phyloP scores from a whole-genome alignment of 352 stramenopile species.

The Elongisporangium undulatum region DNA sequence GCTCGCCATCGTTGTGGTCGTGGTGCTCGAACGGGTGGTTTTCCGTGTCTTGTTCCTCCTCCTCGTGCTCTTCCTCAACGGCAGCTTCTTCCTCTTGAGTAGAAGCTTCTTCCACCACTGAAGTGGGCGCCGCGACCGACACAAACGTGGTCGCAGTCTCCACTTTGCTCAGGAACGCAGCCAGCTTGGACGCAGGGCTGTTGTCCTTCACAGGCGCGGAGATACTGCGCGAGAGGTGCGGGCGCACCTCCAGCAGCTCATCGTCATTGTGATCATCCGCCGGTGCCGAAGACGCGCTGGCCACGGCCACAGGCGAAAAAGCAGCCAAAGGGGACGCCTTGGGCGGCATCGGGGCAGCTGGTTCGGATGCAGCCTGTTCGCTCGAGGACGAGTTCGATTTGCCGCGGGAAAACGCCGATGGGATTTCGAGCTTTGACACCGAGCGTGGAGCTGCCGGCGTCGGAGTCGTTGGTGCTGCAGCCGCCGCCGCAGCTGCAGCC shows the following conservation, averaged over 20 bases:
- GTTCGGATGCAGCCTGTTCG: slow-evolving; percentile 2
- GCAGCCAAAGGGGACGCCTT: slow-evolving; percentile 13
- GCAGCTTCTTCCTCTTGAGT: slow-evolving; percentile 6
- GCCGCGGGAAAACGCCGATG: slow-evolving; percentile 41
- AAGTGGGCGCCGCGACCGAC: slow-evolving; percentile 9
- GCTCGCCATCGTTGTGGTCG: slow-evolving; percentile 20
- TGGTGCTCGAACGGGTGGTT: slow-evolving; percentile 10
- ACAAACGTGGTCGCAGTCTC: slow-evolving; percentile 16
- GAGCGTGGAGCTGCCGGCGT: slow-evolving; percentile 24
- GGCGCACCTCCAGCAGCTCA: not conserved
- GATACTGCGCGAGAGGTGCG: slow-evolving; percentile 1
- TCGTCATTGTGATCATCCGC: not conserved
- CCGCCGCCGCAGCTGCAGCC: not conserved
- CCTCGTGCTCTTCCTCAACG: slow-evolving; percentile 23
- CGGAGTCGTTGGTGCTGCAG: slow-evolving; percentile 1
- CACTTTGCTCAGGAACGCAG: slow-evolving; percentile 63
- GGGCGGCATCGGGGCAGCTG: slow-evolving; percentile 10
- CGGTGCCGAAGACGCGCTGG: slow-evolving; percentile 24
- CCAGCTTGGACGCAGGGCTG: slow-evolving; percentile 38
- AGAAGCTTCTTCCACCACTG: slow-evolving; percentile 14
- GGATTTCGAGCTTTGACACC: slow-evolving; percentile 63
- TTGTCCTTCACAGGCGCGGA: slow-evolving; percentile 1
- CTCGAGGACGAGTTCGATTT: slow-evolving; percentile 30
- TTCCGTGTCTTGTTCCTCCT: slow-evolving; percentile 9
- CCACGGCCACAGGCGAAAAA: slow-evolving; percentile 26